These are phyloP conservation scores for Leccinum boreale DNA, from an alignment of 768 basidiomycete species.

Conservation along the genomic window DNA sequence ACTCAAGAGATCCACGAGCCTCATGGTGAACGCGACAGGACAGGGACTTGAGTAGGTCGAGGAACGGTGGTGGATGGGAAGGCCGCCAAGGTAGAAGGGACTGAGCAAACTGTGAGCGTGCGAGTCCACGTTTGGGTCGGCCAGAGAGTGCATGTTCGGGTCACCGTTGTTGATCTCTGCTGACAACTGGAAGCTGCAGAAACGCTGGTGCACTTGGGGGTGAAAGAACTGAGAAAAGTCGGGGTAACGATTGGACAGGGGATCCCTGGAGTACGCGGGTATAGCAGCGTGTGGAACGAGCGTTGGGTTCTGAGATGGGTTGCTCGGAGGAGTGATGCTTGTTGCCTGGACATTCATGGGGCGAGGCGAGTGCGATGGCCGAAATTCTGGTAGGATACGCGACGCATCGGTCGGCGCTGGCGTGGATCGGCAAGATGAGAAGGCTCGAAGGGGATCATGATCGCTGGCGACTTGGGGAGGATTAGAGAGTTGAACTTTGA, in stretches of 20 bases:
- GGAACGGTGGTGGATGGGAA: not conserved
- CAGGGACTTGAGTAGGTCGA: conserved; percentile 5
- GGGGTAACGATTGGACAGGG: conserved; percentile 30
- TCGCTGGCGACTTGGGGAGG: not conserved
- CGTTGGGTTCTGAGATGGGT: not conserved
- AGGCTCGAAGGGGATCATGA: not conserved
- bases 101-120: not conserved
- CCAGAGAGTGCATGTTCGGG: not conserved
- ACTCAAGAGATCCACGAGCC: conserved; percentile 14
- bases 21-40: conserved; percentile 21
- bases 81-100: not conserved
- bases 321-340: conserved; percentile 1
- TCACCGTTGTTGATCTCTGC: not conserved
- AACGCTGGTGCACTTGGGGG: conserved; percentile 13
- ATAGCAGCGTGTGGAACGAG: not conserved
- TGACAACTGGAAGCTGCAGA: not conserved
- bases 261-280: conserved; percentile 29
- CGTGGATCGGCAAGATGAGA: not conserved
- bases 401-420: conserved; percentile 2
- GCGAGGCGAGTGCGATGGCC: conserved; percentile 1
- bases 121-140: not conserved
- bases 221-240: conserved; percentile 33
- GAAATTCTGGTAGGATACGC: not conserved
- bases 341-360: not conserved
- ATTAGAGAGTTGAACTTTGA: conserved; percentile 11